Percentiles rank a stretch among this genome's conserved stretches.
phyloP scores from a whole-genome alignment of 2,329 filamentous ascomycete genomes.

The Leptoxyphium fumago region DNA sequence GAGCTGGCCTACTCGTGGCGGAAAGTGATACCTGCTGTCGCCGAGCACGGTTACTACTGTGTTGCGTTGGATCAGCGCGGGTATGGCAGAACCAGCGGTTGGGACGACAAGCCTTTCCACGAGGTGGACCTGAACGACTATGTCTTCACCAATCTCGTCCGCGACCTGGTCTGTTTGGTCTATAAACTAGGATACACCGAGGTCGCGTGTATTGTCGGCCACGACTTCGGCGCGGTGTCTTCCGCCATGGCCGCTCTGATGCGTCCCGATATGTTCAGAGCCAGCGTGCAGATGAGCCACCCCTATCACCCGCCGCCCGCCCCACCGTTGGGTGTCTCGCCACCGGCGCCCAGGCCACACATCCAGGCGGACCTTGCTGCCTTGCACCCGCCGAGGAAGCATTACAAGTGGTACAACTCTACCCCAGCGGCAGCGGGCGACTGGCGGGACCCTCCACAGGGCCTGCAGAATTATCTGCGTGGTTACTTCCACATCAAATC shows the following conservation, averaged over 20 bases:
- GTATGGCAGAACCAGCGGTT: conserved; percentile 50
- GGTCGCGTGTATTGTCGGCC: conserved; percentile 46
- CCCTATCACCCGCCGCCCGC: conserved; percentile 42
- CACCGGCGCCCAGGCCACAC: conserved; percentile 21
- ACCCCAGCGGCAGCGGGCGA: conserved; percentile 31
- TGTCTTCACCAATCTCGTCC: conserved; percentile 42
- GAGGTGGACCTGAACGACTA: conserved; percentile 43
- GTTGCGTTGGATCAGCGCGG: conserved; percentile 55
- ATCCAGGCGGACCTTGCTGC: conserved; percentile 43
- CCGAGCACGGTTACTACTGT: conserved; percentile 46
- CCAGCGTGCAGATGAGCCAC: conserved; percentile 49
- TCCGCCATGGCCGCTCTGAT: conserved; percentile 45
- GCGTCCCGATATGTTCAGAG: conserved; percentile 49
- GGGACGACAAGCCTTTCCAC: conserved; percentile 37
- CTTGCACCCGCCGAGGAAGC: conserved; percentile 44
- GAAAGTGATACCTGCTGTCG: conserved; percentile 44
- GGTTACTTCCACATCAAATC: conserved; percentile 58
- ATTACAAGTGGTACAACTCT: conserved; percentile 56
- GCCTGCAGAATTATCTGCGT: conserved; percentile 45
- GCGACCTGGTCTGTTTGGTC: conserved; percentile 47
- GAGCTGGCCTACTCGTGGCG: conserved; percentile 58
- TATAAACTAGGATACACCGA: conserved; percentile 44
- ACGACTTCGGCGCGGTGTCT: conserved; percentile 51
- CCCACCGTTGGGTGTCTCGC: conserved; percentile 34
- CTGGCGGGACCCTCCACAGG: conserved; percentile 35